phyloP scores from a whole-genome alignment of 2,329 filamentous ascomycete genomes.

The Orbilia brochopaga region DNA sequence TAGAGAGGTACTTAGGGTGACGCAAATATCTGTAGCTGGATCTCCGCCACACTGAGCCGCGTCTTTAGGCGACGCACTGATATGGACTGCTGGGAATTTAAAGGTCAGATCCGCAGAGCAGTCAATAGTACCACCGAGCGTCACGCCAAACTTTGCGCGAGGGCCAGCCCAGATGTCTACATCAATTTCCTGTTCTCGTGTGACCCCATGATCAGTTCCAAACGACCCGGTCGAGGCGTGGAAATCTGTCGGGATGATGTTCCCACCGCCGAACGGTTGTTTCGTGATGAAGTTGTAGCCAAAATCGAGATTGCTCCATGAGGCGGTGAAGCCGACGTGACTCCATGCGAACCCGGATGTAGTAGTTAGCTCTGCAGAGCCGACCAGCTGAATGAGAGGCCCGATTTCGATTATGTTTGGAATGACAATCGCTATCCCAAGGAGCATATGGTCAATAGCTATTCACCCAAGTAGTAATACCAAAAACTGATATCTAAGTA shows the following conservation, averaged over 20 bases:
- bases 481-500: not conserved
- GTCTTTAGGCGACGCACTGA: not conserved
- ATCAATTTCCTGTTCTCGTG: not conserved
- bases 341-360: not conserved
- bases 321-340: not conserved
- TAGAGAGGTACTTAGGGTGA: not conserved
- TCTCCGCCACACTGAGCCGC: not conserved
- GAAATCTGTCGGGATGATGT: not conserved
- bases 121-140: not conserved
- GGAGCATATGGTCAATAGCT: not conserved
- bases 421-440: not conserved
- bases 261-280: not conserved
- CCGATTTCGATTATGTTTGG: not conserved
- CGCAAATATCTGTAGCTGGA: not conserved
- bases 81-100: not conserved
- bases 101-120: not conserved
- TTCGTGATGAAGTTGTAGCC: not conserved
- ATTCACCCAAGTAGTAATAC: not conserved
- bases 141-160: conserved; percentile 1
- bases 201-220: not conserved
- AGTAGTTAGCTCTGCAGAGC: not conserved
- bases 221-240: not conserved
- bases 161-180: not conserved
- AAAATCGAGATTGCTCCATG: not conserved
- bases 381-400: not conserved